A percentile compares a stretch with the other conserved stretches of the same genome.
These are phyloP conservation scores for Macrolepiota dolichaula DNA, from an alignment of 768 basidiomycete genomes.

Conservation along the genomic window DNA sequence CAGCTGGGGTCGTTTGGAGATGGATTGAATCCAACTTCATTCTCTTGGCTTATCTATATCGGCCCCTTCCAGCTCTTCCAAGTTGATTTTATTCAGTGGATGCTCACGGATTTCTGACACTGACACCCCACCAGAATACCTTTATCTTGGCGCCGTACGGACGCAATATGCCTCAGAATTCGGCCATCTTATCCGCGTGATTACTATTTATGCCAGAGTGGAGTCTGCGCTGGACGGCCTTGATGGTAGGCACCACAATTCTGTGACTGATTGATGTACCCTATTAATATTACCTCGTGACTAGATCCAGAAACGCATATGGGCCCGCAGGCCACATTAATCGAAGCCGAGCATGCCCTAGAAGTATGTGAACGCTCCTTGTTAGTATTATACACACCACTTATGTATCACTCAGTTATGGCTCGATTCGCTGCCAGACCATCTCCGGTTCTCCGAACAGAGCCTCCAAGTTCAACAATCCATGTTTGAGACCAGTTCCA, in stretches of 20 bases:
- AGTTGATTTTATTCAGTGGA: constrained; percentile 18
- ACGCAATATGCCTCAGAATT: constrained; percentile 67
- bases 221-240: constrained; percentile 53
- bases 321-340: constrained; percentile 31
- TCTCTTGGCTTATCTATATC: constrained; percentile 9
- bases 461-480: constrained; percentile 65
- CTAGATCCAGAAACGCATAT: constrained; percentile 31
- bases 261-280: constrained; percentile 14
- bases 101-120: constrained; percentile 13
- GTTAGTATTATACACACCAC: constrained; percentile 15
- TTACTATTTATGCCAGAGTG: constrained; percentile 60
- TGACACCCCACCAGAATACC: constrained; percentile 51
- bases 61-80: constrained; percentile 17
- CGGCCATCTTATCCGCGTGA: constrained; percentile 71
- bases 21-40: not conserved
- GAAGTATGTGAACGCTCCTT: constrained; percentile 31
- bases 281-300: constrained; percentile 13
- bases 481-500: constrained; percentile 79
- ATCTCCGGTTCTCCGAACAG: constrained; percentile 68
- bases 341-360: constrained; percentile 41
- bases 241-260: constrained; percentile 33
- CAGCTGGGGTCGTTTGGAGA: not conserved
- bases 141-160: constrained; percentile 59
- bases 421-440: constrained; percentile 63
- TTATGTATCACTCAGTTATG: constrained; percentile 44